These are phyloP conservation scores for Ophiostoma angusticollis DNA, from an alignment of 2,329 filamentous ascomycete genomes.

Conservation along the genomic window DNA sequence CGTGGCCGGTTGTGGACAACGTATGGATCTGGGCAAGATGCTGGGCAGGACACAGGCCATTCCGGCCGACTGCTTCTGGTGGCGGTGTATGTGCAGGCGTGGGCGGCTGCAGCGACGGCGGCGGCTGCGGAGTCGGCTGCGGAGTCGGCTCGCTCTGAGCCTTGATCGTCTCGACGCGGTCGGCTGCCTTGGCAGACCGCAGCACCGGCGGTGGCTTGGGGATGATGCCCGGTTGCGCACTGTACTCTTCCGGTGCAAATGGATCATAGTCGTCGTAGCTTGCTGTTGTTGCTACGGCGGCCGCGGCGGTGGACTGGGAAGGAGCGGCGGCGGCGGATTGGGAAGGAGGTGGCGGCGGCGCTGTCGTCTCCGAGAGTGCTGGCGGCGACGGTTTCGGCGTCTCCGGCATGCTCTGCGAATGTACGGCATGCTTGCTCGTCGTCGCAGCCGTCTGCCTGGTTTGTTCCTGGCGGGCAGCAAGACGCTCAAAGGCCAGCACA, in stretches of 20 bases:
- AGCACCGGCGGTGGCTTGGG: background rate
- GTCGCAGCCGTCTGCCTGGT: background rate
- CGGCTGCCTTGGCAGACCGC: background rate
- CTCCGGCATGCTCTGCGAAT: too few species aligned
- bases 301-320: background rate
- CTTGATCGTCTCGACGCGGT: too few species aligned
- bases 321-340: background rate
- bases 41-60: too few species aligned
- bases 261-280: constrained; percentile 34
- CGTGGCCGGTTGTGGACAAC: constrained; percentile 12
- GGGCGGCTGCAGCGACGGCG: constrained; percentile 7
- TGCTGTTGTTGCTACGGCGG: constrained; percentile 8
- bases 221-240: too few species aligned
- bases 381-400: too few species aligned
- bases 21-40: too few species aligned
- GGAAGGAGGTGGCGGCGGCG: background rate
- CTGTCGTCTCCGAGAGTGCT: constrained; percentile 5
- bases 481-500: constrained; percentile 31
- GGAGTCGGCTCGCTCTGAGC: too few species aligned
- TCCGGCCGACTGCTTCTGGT: constrained; percentile 13
- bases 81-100: constrained; percentile 21
- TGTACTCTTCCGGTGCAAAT: constrained; percentile 19
- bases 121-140: too few species aligned
- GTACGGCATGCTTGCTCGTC: too few species aligned
- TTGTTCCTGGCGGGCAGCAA: background rate